These are phyloP conservation scores for Craterostigma plantagineum DNA, from an alignment of 257 asterid species.

Conservation along the genomic window DNA sequence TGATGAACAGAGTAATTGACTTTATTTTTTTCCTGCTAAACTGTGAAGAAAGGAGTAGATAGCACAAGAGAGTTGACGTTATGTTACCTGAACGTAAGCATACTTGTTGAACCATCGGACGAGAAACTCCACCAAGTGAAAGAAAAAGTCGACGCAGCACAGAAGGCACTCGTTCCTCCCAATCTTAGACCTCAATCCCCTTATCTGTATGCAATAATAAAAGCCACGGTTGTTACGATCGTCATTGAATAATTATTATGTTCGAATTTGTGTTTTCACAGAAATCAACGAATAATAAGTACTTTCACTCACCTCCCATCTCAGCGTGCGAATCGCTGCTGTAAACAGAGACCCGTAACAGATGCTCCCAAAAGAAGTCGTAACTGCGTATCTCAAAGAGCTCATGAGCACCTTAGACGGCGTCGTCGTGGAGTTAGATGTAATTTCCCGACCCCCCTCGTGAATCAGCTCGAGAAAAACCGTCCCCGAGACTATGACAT, in stretches of 20 bases:
- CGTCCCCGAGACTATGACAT: constrained; percentile 89
- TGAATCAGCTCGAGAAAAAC: constrained; percentile 77
- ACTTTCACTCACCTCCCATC: constrained; percentile 69
- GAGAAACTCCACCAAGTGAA: constrained; percentile 83
- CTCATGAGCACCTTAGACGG: constrained; percentile 66
- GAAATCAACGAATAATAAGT: constrained; percentile 1
- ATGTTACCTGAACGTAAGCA: constrained; percentile 83
- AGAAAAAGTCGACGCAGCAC: constrained; percentile 86
- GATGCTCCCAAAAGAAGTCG: constrained; percentile 94
- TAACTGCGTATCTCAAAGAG: constrained; percentile 55
- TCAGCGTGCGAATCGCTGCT: constrained; percentile 80
- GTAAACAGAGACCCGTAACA: constrained; percentile 98
- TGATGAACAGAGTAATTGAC: too few relatives aligned
- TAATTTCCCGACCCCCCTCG: constrained; percentile 68
- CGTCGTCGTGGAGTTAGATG: too few relatives aligned
- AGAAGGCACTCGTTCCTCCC: constrained; percentile 91
- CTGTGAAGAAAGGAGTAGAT: too few relatives aligned
- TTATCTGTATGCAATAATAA: constrained; percentile 38
- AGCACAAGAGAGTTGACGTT: too few relatives aligned
- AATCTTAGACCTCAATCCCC: constrained; percentile 95
- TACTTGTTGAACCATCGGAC: constrained; percentile 96
- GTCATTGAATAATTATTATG: too few relatives aligned
- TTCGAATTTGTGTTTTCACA: too few relatives aligned
- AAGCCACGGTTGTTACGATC: too few relatives aligned
- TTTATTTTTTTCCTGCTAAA: too few relatives aligned